A percentile compares a stretch with the other conserved stretches of the same genome.
phyloP scores from a whole-genome alignment of 2,329 filamentous ascomycete genomes.

The Aspergillus sp. region DNA sequence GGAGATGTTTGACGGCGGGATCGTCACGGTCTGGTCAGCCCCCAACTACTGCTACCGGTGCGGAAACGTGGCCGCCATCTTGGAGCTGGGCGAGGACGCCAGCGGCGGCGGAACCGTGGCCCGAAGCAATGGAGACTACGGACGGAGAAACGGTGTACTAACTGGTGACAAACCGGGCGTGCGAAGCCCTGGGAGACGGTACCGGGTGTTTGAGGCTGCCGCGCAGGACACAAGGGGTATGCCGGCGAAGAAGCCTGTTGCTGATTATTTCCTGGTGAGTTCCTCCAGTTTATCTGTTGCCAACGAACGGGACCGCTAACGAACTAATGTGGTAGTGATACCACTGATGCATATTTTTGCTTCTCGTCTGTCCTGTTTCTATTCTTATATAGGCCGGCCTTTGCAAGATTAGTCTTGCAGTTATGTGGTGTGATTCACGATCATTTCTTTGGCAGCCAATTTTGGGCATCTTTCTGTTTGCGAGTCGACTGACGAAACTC shows the following conservation, averaged over 20 bases:
- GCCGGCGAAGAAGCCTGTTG: conserved; percentile 97
- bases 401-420: conserved; percentile 1
- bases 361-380: conserved; percentile 2
- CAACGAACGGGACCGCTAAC: neutral
- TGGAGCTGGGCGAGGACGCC: conserved; percentile 87
- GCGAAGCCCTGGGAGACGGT: conserved; percentile 77
- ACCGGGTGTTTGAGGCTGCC: conserved; percentile 93
- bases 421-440: neutral
- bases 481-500: too few relatives aligned
- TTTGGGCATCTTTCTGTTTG: too few relatives aligned
- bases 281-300: neutral
- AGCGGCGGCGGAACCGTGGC: conserved; percentile 69
- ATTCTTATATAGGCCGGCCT: conserved; percentile 12
- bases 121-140: conserved; percentile 54
- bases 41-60: conserved; percentile 97
- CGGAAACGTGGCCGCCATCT: conserved; percentile 90
- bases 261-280: conserved; percentile 81
- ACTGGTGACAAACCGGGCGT: conserved; percentile 48
- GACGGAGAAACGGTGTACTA: conserved; percentile 46
- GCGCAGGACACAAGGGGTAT: conserved; percentile 95
- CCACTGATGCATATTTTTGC: conserved; percentile 5
- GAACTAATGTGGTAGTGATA: conserved; percentile 6
- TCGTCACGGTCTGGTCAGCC: conserved; percentile 98
- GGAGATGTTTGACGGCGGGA: conserved; percentile 95
- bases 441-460: neutral